A percentile compares a stretch with the other conserved stretches of the same genome.
Evolutionary conservation across 225 moss, liverwort and hornwort species (phyloP).

Genomic region (Asterella californica): DNA sequence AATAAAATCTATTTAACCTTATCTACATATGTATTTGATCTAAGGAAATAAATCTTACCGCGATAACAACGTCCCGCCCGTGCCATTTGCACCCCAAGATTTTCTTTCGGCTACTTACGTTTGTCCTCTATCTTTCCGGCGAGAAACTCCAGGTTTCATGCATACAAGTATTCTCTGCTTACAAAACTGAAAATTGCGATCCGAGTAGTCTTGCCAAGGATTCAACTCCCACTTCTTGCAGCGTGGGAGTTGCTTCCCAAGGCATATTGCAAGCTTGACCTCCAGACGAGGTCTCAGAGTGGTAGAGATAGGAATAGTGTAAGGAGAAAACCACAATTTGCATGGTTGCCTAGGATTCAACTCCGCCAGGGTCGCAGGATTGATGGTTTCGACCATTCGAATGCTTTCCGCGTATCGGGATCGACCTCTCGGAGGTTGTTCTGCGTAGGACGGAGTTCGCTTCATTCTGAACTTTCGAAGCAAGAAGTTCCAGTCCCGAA

Average conservation of each 20-base stretch:
- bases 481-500: not conserved
- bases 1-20: too few species aligned
- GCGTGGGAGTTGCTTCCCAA: not conserved
- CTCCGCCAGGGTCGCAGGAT: not conserved
- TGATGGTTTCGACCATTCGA: not conserved
- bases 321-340: not conserved
- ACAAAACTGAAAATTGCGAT: too few species aligned
- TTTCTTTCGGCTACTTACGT: too few species aligned
- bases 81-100: too few species aligned
- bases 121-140: too few species aligned
- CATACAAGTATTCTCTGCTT: too few species aligned
- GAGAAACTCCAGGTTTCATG: too few species aligned
- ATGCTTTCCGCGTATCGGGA: not conserved
- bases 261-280: not conserved
- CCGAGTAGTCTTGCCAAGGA: too few species aligned
- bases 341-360: not conserved
- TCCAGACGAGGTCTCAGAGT: not conserved
- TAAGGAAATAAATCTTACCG: too few species aligned
- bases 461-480: not conserved
- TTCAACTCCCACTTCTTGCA: too few species aligned
- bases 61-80: too few species aligned
- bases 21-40: too few species aligned
- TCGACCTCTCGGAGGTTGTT: conserved; percentile 1
- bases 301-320: not conserved
- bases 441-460: not conserved